These are phyloP conservation scores for Scenedesmus sp. DNA, from an alignment of 163 green algal genomes.

Conservation along the genomic window DNA sequence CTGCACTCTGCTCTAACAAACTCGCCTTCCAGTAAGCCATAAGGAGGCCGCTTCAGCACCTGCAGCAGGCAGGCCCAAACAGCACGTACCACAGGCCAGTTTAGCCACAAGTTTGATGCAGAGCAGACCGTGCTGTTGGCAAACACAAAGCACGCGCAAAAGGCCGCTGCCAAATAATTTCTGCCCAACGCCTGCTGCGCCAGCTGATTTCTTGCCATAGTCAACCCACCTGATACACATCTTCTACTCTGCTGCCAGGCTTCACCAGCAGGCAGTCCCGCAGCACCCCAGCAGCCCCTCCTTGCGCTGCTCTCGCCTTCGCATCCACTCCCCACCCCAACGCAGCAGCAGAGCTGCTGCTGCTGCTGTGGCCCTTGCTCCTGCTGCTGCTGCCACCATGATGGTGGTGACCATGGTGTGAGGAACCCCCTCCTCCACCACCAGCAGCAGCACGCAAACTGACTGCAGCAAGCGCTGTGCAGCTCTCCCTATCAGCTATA, in stretches of 20 bases:
- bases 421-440: not conserved
- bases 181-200: too few relatives aligned
- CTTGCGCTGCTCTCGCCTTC: conserved; percentile 60
- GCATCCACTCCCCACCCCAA: conserved; percentile 54
- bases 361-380: not conserved
- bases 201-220: too few relatives aligned
- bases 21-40: conserved; percentile 66
- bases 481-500: conserved; percentile 57
- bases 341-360: not conserved
- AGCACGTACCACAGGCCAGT: too few relatives aligned
- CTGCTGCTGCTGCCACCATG: not conserved
- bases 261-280: conserved; percentile 66
- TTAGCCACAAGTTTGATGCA: too few relatives aligned
- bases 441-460: conserved; percentile 23
- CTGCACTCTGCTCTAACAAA: conserved; percentile 68
- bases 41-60: conserved; percentile 64
- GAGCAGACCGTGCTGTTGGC: too few relatives aligned
- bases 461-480: conserved; percentile 45
- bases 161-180: too few relatives aligned
- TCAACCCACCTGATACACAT: conserved; percentile 53
- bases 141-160: too few relatives aligned
- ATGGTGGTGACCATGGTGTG: not conserved
- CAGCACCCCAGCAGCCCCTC: conserved; percentile 52
- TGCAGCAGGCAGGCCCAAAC: not conserved
- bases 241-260: conserved; percentile 60